Evolutionary conservation across 768 basidiomycete genomes (phyloP).

Genomic region (Naematelia aurantialba): DNA sequence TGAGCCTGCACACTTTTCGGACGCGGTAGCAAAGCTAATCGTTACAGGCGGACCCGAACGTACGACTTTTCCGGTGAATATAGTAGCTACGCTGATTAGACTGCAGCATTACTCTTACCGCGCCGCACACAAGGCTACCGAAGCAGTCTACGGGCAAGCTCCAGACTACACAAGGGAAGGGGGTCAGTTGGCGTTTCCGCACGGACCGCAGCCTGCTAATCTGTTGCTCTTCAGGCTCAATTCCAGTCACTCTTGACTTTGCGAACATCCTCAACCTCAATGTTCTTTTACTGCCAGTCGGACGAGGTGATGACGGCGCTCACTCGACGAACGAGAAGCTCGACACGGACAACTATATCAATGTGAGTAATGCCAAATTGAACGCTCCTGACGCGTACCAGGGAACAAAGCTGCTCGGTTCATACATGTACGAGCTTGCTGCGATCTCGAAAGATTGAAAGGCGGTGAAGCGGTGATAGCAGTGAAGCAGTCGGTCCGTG

Average conservation of each 20-base stretch:
- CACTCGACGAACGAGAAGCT: conserved; percentile 82
- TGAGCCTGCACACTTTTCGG: conserved; percentile 15
- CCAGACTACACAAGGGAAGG: conserved; percentile 52
- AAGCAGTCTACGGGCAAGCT: conserved; percentile 54
- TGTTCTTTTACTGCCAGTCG: conserved; percentile 86
- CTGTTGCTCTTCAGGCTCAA: too few relatives aligned
- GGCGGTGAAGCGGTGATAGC: background rate
- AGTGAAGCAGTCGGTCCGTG: conserved; percentile 5
- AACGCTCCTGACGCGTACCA: conserved; percentile 7
- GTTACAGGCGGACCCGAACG: conserved; percentile 38
- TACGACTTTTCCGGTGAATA: conserved; percentile 11
- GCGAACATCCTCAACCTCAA: conserved; percentile 82
- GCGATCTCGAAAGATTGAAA: conserved; percentile 11
- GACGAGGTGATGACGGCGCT: conserved; percentile 88
- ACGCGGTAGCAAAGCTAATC: background rate
- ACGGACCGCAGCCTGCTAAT: too few relatives aligned
- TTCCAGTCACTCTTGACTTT: conserved; percentile 89
- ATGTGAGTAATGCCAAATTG: conserved; percentile 57
- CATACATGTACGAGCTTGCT: conserved; percentile 74
- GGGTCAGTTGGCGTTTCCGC: conserved; percentile 32
- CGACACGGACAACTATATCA: conserved; percentile 80
- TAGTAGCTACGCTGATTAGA: conserved; percentile 46
- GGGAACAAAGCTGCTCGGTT: conserved; percentile 66
- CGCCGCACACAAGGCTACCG: conserved; percentile 81
- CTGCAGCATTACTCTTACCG: conserved; percentile 87